phyloP scores from a whole-genome alignment of 805 yeast genomes.

The Wickerhamomyces bovis region DNA sequence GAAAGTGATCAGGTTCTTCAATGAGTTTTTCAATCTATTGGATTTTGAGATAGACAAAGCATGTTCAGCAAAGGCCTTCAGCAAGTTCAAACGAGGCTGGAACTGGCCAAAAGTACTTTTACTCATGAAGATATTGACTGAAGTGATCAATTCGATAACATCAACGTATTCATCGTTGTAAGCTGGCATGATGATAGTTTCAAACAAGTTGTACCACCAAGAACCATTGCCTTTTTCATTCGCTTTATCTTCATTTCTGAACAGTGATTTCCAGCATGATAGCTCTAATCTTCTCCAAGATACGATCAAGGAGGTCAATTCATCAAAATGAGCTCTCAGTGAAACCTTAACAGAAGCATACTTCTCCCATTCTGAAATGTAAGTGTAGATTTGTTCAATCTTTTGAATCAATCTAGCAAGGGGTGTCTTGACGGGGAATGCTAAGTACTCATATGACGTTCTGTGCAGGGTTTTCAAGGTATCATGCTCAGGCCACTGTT shows the following conservation, averaged over 20 bases:
- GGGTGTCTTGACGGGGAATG: slow-evolving; percentile 61
- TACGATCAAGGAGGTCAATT: slow-evolving; percentile 64
- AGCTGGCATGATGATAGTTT: slow-evolving; percentile 54
- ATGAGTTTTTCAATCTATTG: slow-evolving; percentile 30
- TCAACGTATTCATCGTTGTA: slow-evolving; percentile 32
- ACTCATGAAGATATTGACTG: slow-evolving; percentile 70
- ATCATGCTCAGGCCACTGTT: slow-evolving; percentile 93
- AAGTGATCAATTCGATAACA: slow-evolving; percentile 37
- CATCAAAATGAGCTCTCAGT: slow-evolving; percentile 46
- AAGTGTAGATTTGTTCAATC: slow-evolving; percentile 79
- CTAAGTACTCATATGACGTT: slow-evolving; percentile 59
- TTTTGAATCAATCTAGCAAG: slow-evolving; percentile 73
- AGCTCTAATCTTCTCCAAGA: slow-evolving; percentile 89
- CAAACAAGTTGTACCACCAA: slow-evolving; percentile 93
- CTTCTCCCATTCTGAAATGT: slow-evolving; percentile 87
- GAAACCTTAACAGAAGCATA: slow-evolving; percentile 79
- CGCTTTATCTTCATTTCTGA: slow-evolving; percentile 53
- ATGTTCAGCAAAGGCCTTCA: slow-evolving; percentile 62
- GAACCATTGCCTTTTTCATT: slow-evolving; percentile 50
- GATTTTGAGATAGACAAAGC: slow-evolving; percentile 28
- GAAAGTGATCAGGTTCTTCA: slow-evolving; percentile 54
- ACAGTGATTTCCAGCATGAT: slow-evolving; percentile 75
- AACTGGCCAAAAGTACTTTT: slow-evolving; percentile 77
- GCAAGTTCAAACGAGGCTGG: slow-evolving; percentile 46
- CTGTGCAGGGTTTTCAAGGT: slow-evolving; percentile 64